Evolutionary conservation across 768 basidiomycete species (phyloP).

Genomic region (Lentinula sp.): DNA sequence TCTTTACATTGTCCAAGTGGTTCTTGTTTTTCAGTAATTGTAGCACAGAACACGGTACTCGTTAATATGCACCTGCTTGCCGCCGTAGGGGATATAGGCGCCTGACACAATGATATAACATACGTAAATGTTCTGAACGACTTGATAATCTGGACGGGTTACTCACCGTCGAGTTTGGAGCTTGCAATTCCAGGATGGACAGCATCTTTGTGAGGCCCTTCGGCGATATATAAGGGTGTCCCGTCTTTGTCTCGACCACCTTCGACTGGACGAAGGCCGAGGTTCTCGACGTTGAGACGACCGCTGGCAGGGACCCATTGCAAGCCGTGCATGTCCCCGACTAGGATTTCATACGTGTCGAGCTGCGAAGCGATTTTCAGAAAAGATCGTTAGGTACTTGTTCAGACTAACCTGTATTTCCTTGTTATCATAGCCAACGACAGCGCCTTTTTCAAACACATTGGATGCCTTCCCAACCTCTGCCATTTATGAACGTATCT

Average conservation of each 20-base stretch:
- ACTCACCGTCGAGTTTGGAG: slow-evolving; percentile 43
- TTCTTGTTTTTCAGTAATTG: slow-evolving; percentile 5
- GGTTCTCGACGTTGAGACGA: slow-evolving; percentile 32
- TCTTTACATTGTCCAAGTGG: not conserved
- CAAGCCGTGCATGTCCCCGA: slow-evolving; percentile 52
- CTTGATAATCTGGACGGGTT: not conserved
- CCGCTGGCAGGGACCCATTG: slow-evolving; percentile 52
- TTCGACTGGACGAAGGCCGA: slow-evolving; percentile 53
- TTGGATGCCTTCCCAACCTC: slow-evolving; percentile 64
- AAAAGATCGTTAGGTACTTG: not conserved
- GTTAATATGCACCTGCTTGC: slow-evolving; percentile 44
- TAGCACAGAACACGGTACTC: slow-evolving; percentile 35
- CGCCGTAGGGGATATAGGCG: slow-evolving; percentile 50
- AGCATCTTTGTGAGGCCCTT: slow-evolving; percentile 45
- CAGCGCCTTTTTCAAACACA: slow-evolving; percentile 53
- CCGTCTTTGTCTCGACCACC: slow-evolving; percentile 63
- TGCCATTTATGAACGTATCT: slow-evolving; percentile 16
- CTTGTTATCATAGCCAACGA: slow-evolving; percentile 54
- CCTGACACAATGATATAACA: slow-evolving; percentile 19
- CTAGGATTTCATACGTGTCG: slow-evolving; percentile 62
- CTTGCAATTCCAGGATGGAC: slow-evolving; percentile 64
- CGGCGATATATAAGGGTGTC: slow-evolving; percentile 53
- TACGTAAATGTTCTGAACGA: not conserved
- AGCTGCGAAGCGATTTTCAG: slow-evolving; percentile 30
- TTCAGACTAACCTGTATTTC: slow-evolving; percentile 46